Evolutionary conservation across 495 filamentous ascomycete species (phyloP), one percentile per base, ranked within the genome.

Genomic region (Echria macrotheca): DNA sequence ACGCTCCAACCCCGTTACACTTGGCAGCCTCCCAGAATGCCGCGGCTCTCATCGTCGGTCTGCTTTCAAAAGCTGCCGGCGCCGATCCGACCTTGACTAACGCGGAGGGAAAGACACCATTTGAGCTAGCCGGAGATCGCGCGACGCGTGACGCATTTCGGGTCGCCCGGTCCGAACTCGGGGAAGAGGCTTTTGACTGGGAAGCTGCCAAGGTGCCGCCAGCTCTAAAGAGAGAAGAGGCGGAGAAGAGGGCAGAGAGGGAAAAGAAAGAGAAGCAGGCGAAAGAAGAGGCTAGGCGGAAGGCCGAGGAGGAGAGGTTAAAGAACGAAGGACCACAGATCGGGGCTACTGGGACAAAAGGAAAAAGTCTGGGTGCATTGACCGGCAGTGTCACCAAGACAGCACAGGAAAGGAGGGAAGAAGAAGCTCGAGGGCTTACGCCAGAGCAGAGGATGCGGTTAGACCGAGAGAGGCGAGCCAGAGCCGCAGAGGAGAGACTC

Each of bases 111-210:
- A 85, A 82, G 58, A 84, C 89, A 0, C 67, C 93, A 0, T 97
- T 95, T 61, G 89, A 94, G 32, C 77, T 97, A 4, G 80, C 87
- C 8, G 89, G 94, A 24, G 89, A 97, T 61, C 79, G 91, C 1
- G 69, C 83, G 2, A 95, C 90, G 0, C 80, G 93, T 1, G 91
- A 97, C 58, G 87, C 89, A 4, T 98, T 98, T 71, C 85, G 94
- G 3, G 76, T 96, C 18, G 89, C 90, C 0, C 83, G 93, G 7
- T 73, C 76, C 37, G 85, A 91, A 57, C 72, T 96, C 1, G 91
- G 90, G 2, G 90, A 93, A 59, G 55, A 57, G 0, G 65, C 61
- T 4, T 96, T 86, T 86, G 76, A 89, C 63, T 98, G 94, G 94
- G 76, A 82, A 2, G 68, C 64, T 1, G 84, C 89, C 1, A 73